Evolutionary conservation across 2,329 filamentous ascomycete species (phyloP).

Genomic region (Aspergillus flavus): DNA sequence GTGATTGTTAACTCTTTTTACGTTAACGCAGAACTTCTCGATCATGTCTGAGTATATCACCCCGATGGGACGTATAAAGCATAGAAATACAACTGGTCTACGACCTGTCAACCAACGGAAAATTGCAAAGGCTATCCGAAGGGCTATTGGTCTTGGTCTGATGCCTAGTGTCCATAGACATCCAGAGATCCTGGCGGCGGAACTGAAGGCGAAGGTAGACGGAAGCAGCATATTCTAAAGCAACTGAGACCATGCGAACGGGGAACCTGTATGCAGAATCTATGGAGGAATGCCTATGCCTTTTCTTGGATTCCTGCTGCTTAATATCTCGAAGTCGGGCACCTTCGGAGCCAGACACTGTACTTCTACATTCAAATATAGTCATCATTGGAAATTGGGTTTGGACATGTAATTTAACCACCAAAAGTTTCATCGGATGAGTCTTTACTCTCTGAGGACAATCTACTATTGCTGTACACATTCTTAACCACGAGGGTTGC

Average conservation of each 20-base stretch:
- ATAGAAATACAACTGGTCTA: slow-evolving; percentile 74
- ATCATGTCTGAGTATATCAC: slow-evolving; percentile 89
- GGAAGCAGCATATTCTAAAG: slow-evolving; percentile 20
- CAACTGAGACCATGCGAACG: background rate
- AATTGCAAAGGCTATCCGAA: slow-evolving; percentile 87
- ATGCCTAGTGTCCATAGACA: slow-evolving; percentile 91
- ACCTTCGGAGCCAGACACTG: background rate
- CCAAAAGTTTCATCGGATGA: background rate
- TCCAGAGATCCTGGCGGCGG: slow-evolving; percentile 70
- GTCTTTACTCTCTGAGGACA: background rate
- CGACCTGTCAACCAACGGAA: slow-evolving; percentile 88
- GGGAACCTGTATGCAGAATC: background rate
- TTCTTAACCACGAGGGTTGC: background rate
- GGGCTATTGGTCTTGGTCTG: slow-evolving; percentile 84
- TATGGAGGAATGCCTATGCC: background rate
- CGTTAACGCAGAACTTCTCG: slow-evolving; percentile 73
- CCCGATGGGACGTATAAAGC: slow-evolving; percentile 80
- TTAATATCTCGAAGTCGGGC: background rate
- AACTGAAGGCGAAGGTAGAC: slow-evolving; percentile 34
- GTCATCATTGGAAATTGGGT: background rate
- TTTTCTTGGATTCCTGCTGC: background rate
- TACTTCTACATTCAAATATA: background rate
- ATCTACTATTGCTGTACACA: background rate
- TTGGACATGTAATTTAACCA: slow-evolving; percentile 8
- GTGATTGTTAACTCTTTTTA: slow-evolving; percentile 13